These are phyloP conservation scores for Lasiosphaeria miniovina DNA, from an alignment of 495 filamentous ascomycete genomes.

Conservation along the genomic window DNA sequence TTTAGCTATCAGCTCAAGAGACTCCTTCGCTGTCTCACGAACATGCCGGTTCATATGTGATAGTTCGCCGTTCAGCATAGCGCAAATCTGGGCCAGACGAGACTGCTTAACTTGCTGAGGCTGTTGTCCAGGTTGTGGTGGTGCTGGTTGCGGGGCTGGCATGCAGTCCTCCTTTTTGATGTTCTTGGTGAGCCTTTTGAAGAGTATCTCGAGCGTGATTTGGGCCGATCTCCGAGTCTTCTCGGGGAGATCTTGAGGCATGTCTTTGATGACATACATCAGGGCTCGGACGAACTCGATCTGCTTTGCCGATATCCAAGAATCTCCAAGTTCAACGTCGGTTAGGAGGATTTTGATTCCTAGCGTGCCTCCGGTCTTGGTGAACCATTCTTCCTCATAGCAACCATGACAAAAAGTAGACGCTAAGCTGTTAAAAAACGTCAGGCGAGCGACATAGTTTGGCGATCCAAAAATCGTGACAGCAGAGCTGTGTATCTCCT, in stretches of 20 bases:
- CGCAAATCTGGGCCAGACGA: conserved; percentile 69
- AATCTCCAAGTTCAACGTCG: conserved; percentile 74
- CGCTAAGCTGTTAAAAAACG: conserved; percentile 78
- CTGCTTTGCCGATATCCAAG: conserved; percentile 77
- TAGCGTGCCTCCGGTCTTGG: conserved; percentile 85
- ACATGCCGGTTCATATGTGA: conserved; percentile 94
- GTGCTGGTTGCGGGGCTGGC: conserved; percentile 42
- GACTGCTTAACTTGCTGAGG: conserved; percentile 37
- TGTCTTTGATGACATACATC: conserved; percentile 96
- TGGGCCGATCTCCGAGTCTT: conserved; percentile 78
- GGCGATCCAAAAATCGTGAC: conserved; percentile 73
- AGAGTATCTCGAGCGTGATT: conserved; percentile 72
- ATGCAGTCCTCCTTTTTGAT: conserved; percentile 72
- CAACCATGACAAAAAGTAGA: conserved; percentile 88
- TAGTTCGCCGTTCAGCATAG: conserved; percentile 79
- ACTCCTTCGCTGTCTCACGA: conserved; percentile 75
- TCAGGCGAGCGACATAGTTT: conserved; percentile 64
- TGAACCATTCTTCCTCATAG: conserved; percentile 96
- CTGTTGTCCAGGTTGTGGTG: conserved; percentile 31
- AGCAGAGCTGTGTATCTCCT: conserved; percentile 73
- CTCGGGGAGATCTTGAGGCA: conserved; percentile 85
- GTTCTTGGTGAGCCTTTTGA: conserved; percentile 70
- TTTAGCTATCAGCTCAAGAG: conserved; percentile 75
- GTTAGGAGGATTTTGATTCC: conserved; percentile 83
- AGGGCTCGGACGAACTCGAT: conserved; percentile 81